Percentiles rank a stretch among this genome's conserved stretches.
Evolutionary conservation across 2,329 filamentous ascomycete species (phyloP).

Genomic region (Orbilia ellipsospora): DNA sequence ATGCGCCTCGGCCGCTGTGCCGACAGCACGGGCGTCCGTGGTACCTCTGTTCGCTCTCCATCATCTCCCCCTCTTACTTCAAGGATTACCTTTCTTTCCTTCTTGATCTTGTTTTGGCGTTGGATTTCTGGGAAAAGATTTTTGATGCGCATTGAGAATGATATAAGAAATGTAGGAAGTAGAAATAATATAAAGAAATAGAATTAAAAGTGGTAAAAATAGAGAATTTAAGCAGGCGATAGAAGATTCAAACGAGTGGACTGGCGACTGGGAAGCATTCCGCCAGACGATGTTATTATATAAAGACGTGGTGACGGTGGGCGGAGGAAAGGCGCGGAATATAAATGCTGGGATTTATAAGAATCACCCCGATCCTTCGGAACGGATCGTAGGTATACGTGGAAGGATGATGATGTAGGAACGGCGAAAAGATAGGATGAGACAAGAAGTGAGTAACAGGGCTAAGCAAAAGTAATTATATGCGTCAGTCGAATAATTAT

Average conservation of each 20-base stretch:
- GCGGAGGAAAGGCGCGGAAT: not conserved
- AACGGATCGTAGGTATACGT: constrained; percentile 36
- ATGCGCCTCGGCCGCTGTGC: constrained; percentile 42
- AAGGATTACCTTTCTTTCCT: constrained; percentile 31
- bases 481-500: constrained; percentile 27
- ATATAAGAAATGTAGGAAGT: constrained; percentile 2
- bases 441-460: constrained; percentile 43
- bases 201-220: constrained; percentile 14
- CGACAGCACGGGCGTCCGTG: constrained; percentile 43
- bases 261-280: constrained; percentile 38
- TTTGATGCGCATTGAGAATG: constrained; percentile 50
- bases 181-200: constrained; percentile 11
- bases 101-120: constrained; percentile 45
- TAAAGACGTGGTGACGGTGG: too few species aligned
- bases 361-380: constrained; percentile 37
- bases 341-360: constrained; percentile 52
- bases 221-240: constrained; percentile 15
- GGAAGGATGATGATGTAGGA: constrained; percentile 24
- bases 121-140: constrained; percentile 51
- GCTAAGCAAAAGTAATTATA: constrained; percentile 52
- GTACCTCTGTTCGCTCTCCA: constrained; percentile 23
- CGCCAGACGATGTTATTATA: constrained; percentile 22
- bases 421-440: constrained; percentile 22
- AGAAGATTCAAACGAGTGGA: constrained; percentile 41
- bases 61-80: constrained; percentile 18